Conservation (phyloP, 495 filamentous ascomycete genomes). For the Neurospora tetrasperma region DNA sequence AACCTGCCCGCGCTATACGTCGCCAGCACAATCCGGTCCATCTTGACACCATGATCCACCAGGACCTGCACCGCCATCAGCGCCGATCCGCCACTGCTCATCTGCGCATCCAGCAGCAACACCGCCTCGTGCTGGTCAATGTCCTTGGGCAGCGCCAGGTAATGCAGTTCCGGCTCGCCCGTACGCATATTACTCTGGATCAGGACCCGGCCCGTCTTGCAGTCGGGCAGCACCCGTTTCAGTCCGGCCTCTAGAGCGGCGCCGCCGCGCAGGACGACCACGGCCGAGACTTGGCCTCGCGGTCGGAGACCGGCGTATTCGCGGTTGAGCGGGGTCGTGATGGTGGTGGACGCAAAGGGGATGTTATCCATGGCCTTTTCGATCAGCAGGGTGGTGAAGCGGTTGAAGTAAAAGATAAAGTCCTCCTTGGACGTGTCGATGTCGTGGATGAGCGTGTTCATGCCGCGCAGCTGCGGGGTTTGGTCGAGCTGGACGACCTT, state of each 20-base stretch:
- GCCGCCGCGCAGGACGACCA: constrained; percentile 80
- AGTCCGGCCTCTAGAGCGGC: constrained; percentile 79
- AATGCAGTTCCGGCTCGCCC: constrained; percentile 88
- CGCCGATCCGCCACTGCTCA: constrained; percentile 85
- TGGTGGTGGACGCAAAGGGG: constrained; percentile 46
- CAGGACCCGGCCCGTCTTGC: constrained; percentile 74
- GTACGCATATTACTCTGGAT: constrained; percentile 81
- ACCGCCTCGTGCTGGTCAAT: constrained; percentile 66
- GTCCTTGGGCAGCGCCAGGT: constrained; percentile 60
- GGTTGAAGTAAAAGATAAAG: constrained; percentile 95
- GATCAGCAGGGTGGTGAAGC: constrained; percentile 70
- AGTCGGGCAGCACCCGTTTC: constrained; percentile 82
- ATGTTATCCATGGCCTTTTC: constrained; percentile 72
- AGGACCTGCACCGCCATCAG: constrained; percentile 94
- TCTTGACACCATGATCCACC: constrained; percentile 84
- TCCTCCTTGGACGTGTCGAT: constrained; percentile 73
- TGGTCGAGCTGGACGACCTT: constrained; percentile 62
- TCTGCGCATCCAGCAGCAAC: constrained; percentile 83
- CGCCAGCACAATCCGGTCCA: constrained; percentile 56
- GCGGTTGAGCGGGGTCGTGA: constrained; percentile 58
- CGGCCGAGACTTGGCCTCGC: constrained; percentile 68
- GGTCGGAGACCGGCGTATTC: constrained; percentile 58
- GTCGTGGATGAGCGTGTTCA: constrained; percentile 84
- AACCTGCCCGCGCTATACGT: constrained; percentile 25
- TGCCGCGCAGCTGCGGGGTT: constrained; percentile 68